Evolutionary conservation across 2,329 filamentous ascomycete species (phyloP), one percentile per base, ranked within the genome.

Genomic region (Alternaria triticina): DNA sequence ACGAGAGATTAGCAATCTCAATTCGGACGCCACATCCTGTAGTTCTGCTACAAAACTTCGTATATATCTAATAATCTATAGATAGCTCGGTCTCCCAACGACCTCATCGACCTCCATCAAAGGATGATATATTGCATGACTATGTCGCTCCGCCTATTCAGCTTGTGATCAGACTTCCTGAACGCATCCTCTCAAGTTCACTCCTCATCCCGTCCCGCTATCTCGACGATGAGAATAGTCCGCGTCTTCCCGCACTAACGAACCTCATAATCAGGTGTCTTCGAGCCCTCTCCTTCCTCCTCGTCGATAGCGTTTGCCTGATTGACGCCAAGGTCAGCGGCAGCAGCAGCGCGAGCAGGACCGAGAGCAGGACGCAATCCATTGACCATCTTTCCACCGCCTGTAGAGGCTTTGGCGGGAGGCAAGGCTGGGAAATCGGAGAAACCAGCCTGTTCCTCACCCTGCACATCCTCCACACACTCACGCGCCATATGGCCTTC

Each of bases 191-290:
- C 36, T 11, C 36, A 40, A 40, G 5, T 40, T 3, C 6, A 3
- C 8, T 40, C 5, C 36, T 40, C 33, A n/a, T 6, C 8, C 0
- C 33, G 5, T 6, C n/a, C 33, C n/a, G 15, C 33, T 10, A 40
- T 17, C 27, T 66, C 70, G 43, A 71, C 40, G 13, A 51, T 15
- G 8, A 71, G 57, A 5, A 65, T 66, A 20, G 62, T 64, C 1
- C 68, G 59, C 8, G 69, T 72, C 23, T 60, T 43, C 57, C 73
- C 63, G 5, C 68, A 65, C 17, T 20, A 25, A 6, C 61, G 44
- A 20, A 68, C 67, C 55, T 69, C 64, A 13, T 61, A 57, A 40
- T 67, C 66, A 43, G 67, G 71, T 10, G 70, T 71, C 13, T 28
- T 51, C 3, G 70, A 27, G 5, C 65, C 67, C 33, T 69, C 66